Evolutionary conservation across 2,329 filamentous ascomycete species (phyloP).

Genomic region (Neopestalotiopsis sp.): DNA sequence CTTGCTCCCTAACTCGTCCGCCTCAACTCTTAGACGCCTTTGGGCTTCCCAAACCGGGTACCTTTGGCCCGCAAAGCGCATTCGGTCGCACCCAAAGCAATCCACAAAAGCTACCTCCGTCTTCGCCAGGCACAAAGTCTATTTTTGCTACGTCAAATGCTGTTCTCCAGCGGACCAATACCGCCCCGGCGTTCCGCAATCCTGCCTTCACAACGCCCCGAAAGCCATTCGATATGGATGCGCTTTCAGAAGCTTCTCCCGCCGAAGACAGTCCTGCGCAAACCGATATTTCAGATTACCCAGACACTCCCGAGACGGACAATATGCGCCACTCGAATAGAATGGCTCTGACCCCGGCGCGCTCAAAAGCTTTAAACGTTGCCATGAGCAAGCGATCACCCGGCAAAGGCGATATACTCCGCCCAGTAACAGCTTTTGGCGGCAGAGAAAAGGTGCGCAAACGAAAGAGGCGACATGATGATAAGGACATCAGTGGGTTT

Average conservation of each 20-base stretch:
- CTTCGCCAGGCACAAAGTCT: slow-evolving; percentile 34
- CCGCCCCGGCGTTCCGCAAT: slow-evolving; percentile 63
- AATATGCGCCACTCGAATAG: slow-evolving; percentile 41
- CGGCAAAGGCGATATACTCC: slow-evolving; percentile 69
- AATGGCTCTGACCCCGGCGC: slow-evolving; percentile 57
- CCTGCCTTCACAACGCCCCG: slow-evolving; percentile 69
- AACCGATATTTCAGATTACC: slow-evolving; percentile 62
- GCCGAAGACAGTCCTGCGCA: slow-evolving; percentile 65
- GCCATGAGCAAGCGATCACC: slow-evolving; percentile 47
- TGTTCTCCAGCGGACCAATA: slow-evolving; percentile 45
- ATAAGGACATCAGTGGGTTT: slow-evolving; percentile 57
- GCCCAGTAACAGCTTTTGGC: slow-evolving; percentile 42
- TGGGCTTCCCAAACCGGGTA: slow-evolving; percentile 35
- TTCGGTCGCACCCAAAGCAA: slow-evolving; percentile 37
- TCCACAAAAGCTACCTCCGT: slow-evolving; percentile 45
- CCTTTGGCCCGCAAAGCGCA: slow-evolving; percentile 41
- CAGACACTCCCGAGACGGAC: slow-evolving; percentile 54
- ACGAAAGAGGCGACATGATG: slow-evolving; percentile 57
- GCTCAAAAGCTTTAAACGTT: slow-evolving; percentile 41
- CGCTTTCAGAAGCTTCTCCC: slow-evolving; percentile 61
- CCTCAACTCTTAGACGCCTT: slow-evolving; percentile 15
- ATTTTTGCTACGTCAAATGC: slow-evolving; percentile 51
- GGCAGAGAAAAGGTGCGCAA: slow-evolving; percentile 55
- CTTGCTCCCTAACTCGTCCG: background rate
- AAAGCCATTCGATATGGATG: slow-evolving; percentile 58